phyloP scores from a whole-genome alignment of 2,329 filamentous ascomycete species.

The Aspergillus pseudoviridinutans region DNA sequence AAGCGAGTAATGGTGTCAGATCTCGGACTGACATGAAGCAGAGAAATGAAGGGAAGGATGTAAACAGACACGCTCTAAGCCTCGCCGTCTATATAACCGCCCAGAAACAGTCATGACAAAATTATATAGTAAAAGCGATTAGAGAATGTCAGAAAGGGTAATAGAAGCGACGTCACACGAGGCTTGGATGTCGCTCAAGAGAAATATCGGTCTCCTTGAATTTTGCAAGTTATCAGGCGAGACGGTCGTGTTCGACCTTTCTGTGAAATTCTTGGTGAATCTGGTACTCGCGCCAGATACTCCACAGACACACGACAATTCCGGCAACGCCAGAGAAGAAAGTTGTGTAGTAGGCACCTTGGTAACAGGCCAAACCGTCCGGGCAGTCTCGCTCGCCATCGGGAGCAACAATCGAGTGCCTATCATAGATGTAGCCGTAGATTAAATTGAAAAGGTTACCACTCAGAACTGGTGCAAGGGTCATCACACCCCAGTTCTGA shows the following conservation, averaged over 20 bases:
- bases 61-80: background rate
- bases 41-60: background rate
- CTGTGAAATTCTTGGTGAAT: conserved; percentile 22
- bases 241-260: conserved; percentile 30
- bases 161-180: background rate
- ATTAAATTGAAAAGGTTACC: conserved; percentile 91
- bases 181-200: background rate
- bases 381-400: conserved; percentile 70
- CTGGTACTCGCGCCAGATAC: conserved; percentile 38
- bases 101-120: background rate
- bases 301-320: conserved; percentile 62
- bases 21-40: background rate
- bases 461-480: conserved; percentile 77
- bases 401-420: conserved; percentile 65
- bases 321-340: conserved; percentile 67
- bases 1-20: background rate
- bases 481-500: conserved; percentile 97
- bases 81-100: background rate
- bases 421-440: conserved; percentile 81
- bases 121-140: background rate
- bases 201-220: background rate
- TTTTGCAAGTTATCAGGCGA: conserved; percentile 20
- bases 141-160: background rate
- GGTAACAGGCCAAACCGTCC: conserved; percentile 77
- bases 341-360: conserved; percentile 74